Evolutionary conservation across 83 land plant genomes (phyloP), one percentile per base, ranked within the genome.

Genomic region (Diphasiastrum complanatum): DNA sequence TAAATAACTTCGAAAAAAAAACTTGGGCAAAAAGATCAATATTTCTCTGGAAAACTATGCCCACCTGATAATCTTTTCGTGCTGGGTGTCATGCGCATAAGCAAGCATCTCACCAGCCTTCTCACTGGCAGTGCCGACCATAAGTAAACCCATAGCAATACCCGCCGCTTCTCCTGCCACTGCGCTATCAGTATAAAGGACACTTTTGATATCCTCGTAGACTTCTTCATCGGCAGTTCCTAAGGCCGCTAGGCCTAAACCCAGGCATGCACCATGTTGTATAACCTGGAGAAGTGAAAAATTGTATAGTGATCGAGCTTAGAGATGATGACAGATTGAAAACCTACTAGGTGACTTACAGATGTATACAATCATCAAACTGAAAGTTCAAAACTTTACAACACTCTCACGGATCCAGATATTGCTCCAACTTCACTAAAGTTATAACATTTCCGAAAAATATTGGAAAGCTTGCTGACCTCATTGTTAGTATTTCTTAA

Each of bases 161-260:
- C 98, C 98, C 35, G 98, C 98, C 35, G 98, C 98, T 71, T 92
- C 98, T 11, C 98, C 98, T 68, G 95, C 96, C 27, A 92, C 95
- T 55, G 98, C 98, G 70, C 80, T 83, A 61, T 92, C 98, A 14
- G 82, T 79, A 52, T 85, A 88, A 22, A 92, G 77, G n/a, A 88
- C 88, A 66, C 63, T 79, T 55, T 88, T 92, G 6, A 92, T 71
- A 45, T 88, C 98, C 30, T 92, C 95, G 64, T 85, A 92, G 3
- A 92, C 83, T 2, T 92, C 96, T 53, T 85, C 96, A 74, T 88
- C 98, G 1, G 96, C 98, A 19, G 98, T 92, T 30, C 98, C 98
- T n/a, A 92, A 69, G 30, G 91, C 88, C 24, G 86, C 91, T 60
- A 92, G 71, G 22, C 91, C 98, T 34, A 92, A 79, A 47, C 91